Evolutionary conservation across 306 rosid genomes (phyloP).

Genomic region (Vicia faba): DNA sequence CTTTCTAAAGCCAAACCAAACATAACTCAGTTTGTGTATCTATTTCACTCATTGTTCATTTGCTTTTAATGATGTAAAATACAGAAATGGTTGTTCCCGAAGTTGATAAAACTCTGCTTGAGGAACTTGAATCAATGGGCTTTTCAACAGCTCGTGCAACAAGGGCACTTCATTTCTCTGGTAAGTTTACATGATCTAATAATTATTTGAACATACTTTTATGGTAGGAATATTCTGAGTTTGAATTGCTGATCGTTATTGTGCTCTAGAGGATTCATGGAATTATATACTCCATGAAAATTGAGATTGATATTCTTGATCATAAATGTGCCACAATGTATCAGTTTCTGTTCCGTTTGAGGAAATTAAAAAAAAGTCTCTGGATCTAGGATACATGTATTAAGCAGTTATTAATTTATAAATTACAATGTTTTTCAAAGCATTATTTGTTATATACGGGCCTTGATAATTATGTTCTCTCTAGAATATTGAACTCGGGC

Average conservation of each 20-base stretch:
- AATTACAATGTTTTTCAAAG: constrained; percentile 8
- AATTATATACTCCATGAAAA: not conserved
- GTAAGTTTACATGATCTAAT: constrained; percentile 39
- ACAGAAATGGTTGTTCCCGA: constrained; percentile 91
- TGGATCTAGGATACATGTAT: constrained; percentile 29
- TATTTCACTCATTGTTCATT: not conserved
- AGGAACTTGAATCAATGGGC: constrained; percentile 93
- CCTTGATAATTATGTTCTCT: constrained; percentile 10
- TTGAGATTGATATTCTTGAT: not conserved
- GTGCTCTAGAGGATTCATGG: not conserved
- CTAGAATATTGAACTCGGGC: constrained; percentile 32
- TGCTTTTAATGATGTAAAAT: constrained; percentile 36
- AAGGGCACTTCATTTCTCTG: constrained; percentile 83
- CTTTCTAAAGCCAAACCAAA: no score
- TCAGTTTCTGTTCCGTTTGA: not conserved
- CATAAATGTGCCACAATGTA: not conserved
- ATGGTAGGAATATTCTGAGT: not conserved
- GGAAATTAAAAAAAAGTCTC: constrained; percentile 1
- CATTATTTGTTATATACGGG: constrained; percentile 14
- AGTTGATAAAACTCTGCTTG: constrained; percentile 80
- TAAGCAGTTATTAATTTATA: constrained; percentile 21
- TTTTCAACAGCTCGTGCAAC: constrained; percentile 78
- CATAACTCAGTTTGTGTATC: not conserved
- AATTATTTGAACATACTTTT: not conserved
- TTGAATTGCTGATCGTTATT: not conserved